These are phyloP conservation scores for Rhynchosporium graminicola DNA, from an alignment of 2,329 filamentous ascomycete genomes.

Conservation along the genomic window DNA sequence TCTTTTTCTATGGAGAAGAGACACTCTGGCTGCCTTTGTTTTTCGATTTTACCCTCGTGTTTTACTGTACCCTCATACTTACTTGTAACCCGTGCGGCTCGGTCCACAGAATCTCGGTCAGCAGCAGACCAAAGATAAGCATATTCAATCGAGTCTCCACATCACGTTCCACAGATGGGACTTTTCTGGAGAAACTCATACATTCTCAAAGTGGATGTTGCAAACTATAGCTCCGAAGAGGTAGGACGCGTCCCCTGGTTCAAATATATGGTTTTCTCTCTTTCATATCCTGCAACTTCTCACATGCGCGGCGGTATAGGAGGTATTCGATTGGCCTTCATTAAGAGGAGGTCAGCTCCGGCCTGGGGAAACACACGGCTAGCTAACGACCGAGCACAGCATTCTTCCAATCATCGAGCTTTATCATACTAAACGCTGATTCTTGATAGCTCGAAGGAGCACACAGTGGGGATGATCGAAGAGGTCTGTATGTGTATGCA, in stretches of 20 bases:
- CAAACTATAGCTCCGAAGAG: neutral
- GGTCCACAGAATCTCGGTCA: neutral
- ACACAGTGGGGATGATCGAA: neutral
- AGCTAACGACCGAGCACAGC: neutral
- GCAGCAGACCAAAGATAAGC: neutral
- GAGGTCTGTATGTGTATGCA: neutral
- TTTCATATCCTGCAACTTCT: neutral
- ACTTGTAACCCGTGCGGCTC: neutral
- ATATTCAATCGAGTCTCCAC: neutral
- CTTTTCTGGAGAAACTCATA: neutral
- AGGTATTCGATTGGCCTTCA: neutral
- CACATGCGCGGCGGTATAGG: neutral
- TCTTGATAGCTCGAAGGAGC: neutral
- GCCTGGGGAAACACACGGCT: constrained; percentile 1
- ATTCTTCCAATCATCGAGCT: neutral
- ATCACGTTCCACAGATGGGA: neutral
- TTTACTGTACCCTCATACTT: too few relatives aligned
- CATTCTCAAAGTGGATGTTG: neutral
- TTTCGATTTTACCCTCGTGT: neutral
- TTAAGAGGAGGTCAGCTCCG: neutral
- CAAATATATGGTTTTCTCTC: neutral
- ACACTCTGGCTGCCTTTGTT: neutral
- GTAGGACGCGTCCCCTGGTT: neutral
- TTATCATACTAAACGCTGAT: neutral
- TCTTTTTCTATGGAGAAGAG: constrained; percentile 1